These are phyloP conservation scores for Aegilops bicornis DNA, from an alignment of 176 grass and related monocot genomes.

Conservation along the genomic window DNA sequence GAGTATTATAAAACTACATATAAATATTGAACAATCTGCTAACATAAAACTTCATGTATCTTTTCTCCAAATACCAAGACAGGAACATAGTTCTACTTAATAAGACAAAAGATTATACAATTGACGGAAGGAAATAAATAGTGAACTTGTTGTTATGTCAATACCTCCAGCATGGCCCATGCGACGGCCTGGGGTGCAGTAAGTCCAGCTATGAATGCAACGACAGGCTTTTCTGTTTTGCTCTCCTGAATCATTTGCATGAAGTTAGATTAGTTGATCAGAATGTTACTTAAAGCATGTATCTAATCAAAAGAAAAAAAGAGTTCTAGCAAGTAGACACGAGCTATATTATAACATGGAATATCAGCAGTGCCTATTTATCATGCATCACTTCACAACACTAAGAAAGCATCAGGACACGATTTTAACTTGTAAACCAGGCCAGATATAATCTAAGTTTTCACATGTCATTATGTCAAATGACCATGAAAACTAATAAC, in stretches of 20 bases:
- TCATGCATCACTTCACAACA: conserved; percentile 4
- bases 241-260: conserved; percentile 62
- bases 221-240: conserved; percentile 86
- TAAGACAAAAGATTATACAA: neutral
- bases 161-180: conserved; percentile 99
- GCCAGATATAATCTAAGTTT: neutral
- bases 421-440: neutral
- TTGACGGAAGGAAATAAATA: neutral
- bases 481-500: neutral
- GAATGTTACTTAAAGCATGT: neutral
- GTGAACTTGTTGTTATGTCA: conserved; percentile 3
- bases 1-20: neutral
- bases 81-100: conserved; percentile 8
- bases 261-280: conserved; percentile 9
- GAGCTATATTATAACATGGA: neutral
- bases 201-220: conserved; percentile 99
- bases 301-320: neutral
- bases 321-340: neutral
- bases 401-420: neutral
- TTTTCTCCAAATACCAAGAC: neutral
- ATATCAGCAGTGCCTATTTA: neutral
- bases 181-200: conserved; percentile 96
- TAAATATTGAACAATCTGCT: neutral
- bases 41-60: neutral
- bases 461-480: neutral